phyloP scores from a whole-genome alignment of 768 basidiomycete genomes.

The Tubosaeta brunneosetosa region DNA sequence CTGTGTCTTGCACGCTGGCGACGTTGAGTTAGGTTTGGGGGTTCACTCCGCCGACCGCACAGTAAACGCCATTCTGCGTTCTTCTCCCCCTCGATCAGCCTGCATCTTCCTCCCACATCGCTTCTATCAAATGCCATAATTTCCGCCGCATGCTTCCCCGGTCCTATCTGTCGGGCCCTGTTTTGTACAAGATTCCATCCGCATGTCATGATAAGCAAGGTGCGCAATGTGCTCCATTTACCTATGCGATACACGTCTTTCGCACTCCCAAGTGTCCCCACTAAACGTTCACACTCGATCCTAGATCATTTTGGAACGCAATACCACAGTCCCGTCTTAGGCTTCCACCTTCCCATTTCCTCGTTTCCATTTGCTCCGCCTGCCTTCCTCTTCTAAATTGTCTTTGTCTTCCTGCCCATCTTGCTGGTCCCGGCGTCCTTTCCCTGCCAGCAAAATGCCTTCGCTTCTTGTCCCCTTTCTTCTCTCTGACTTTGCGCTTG shows the following conservation, averaged over 20 bases:
- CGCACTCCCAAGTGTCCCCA: not conserved
- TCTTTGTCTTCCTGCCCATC: constrained; percentile 1
- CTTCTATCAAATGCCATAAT: constrained; percentile 20
- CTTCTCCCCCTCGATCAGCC: constrained; percentile 12
- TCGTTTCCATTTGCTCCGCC: not conserved
- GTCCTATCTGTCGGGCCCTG: constrained; percentile 10
- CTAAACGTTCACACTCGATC: not conserved
- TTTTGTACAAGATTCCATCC: constrained; percentile 6
- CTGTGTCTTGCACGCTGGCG: not conserved
- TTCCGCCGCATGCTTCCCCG: constrained; percentile 9
- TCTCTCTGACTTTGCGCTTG: not conserved
- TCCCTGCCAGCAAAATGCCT: constrained; percentile 1
- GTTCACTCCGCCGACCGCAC: constrained; percentile 5
- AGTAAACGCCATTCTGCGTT: constrained; percentile 5
- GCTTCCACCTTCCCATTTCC: not conserved
- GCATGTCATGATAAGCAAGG: constrained; percentile 2
- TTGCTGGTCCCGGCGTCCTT: not conserved
- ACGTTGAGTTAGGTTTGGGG: not conserved
- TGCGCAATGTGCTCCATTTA: not conserved
- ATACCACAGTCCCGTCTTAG: not conserved
- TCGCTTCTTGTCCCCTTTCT: not conserved
- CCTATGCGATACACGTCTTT: not conserved
- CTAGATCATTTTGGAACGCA: not conserved
- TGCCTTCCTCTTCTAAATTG: constrained; percentile 2
- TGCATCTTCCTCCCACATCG: constrained; percentile 21